Conservation (phyloP, 78 protist genomes). For the Dictyostelium brefeldianum region DNA sequence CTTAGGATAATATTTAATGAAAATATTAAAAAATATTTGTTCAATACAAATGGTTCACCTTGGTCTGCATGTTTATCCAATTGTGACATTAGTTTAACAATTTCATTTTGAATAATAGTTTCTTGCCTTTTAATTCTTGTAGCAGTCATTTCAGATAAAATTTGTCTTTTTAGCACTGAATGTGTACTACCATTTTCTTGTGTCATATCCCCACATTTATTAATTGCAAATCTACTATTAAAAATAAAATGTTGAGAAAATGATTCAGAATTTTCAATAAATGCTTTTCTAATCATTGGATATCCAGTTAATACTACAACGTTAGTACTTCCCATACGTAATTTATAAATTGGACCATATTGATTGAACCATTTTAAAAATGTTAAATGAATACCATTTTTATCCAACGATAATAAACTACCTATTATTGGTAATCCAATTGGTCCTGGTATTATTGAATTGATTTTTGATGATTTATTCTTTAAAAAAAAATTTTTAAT, state of each 20-base stretch:
- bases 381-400: background rate
- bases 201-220: background rate
- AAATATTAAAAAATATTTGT: background rate
- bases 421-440: background rate
- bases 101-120: background rate
- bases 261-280: background rate
- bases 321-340: background rate
- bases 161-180: background rate
- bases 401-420: background rate
- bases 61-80: background rate
- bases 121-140: background rate
- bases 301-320: constrained; percentile 27
- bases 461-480: background rate
- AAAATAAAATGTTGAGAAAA: background rate
- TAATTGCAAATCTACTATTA: background rate
- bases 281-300: constrained; percentile 19
- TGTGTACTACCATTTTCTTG: background rate
- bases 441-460: constrained; percentile 8
- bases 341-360: constrained; percentile 15
- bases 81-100: background rate
- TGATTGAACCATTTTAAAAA: background rate
- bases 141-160: background rate
- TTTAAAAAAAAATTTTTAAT: no score
- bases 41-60: background rate
- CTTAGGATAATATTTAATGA: background rate